Evolutionary conservation across 768 basidiomycete genomes (phyloP), one percentile per base, ranked within the genome.

Genomic region (Rubroboletus pulcherrimus): DNA sequence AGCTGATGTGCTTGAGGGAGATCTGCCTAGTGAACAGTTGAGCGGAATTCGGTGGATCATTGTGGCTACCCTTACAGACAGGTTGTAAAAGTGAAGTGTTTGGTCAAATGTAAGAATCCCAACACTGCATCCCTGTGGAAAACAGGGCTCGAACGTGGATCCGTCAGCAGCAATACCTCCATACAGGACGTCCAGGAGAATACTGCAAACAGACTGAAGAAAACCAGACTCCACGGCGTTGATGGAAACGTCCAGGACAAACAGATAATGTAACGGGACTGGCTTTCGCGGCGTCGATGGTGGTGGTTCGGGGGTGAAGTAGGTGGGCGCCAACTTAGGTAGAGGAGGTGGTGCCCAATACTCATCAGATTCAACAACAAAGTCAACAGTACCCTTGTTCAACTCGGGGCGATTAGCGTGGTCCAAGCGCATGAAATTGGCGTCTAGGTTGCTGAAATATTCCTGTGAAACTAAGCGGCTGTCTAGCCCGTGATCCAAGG

Each of bases 321-420:
- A 86, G 2, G 85, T 77, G 24, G 80, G 74, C 9, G 74, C 69
- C 50, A 87, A 64, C 57, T 78, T 75, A 30, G 77, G 74, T 17
- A 83, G 76, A 12, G 89, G 85, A 44, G 86, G 81, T 35, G 81
- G 76, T 3, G 93, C 89, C 91, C 92, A 94, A 66, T 99, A 99
- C 44, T 86, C 83, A 58, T 85, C 75, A 0, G 67, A 67, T 0
- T 87, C 79, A 10, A 95, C 95, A 5, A 78, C 76, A 60, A 97
- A 95, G 70, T 98, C 97, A 48, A 97, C 81, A 0, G 94, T 98
- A 2, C 97, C 97, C 68, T 86, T 86, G 61, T 83, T 86, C 29
- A 99, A 75, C 71, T 99, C 97, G 17, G 89, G 91, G 8, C 93
- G 83, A 54, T 90, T 77, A 29, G 80, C 71, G 60, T 93, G 86